phyloP scores from a whole-genome alignment of 2,329 filamentous ascomycete species.

The Colletotrichum euphorbiae region DNA sequence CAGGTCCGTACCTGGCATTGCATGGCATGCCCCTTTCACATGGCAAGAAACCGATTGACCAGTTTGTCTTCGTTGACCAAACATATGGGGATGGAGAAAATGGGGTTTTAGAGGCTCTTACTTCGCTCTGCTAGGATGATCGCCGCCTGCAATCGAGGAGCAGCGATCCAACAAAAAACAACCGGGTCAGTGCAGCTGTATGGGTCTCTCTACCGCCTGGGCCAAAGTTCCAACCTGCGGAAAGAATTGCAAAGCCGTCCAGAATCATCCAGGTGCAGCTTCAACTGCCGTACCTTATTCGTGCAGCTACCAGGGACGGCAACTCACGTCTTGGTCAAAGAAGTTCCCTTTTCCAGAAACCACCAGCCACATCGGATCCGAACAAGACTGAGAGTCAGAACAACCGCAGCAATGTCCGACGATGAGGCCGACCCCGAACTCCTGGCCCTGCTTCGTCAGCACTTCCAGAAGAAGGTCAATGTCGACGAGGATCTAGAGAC shows the following conservation, averaged over 20 bases:
- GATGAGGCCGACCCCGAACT: slow-evolving; percentile 92
- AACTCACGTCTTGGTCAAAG: neutral
- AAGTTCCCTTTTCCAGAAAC: neutral
- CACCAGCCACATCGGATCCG: neutral
- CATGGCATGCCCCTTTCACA: neutral
- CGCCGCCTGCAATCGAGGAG: slow-evolving; percentile 19
- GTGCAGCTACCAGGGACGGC: neutral
- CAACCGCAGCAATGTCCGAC: slow-evolving; percentile 76
- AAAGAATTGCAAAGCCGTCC: slow-evolving; percentile 30
- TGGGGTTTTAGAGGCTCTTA: slow-evolving; percentile 13
- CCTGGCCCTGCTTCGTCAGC: slow-evolving; percentile 84
- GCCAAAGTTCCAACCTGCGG: slow-evolving; percentile 29
- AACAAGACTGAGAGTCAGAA: neutral
- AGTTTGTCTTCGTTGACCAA: neutral
- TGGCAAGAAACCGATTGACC: slow-evolving; percentile 6
- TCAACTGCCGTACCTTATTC: slow-evolving; percentile 13
- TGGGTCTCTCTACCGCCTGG: slow-evolving; percentile 29
- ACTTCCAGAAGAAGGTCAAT: slow-evolving; percentile 71
- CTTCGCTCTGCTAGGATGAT: slow-evolving; percentile 11
- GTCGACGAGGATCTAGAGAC: slow-evolving; percentile 76
- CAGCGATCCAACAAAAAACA: slow-evolving; percentile 33
- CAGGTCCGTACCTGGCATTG: neutral
- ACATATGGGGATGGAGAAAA: neutral
- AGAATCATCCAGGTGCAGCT: slow-evolving; percentile 32
- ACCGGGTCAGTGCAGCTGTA: slow-evolving; percentile 36